A percentile compares a stretch with the other conserved stretches of the same genome.
Conservation (phyloP, 192 early-diverging fungal species). For the Coemansia sp. region DNA sequence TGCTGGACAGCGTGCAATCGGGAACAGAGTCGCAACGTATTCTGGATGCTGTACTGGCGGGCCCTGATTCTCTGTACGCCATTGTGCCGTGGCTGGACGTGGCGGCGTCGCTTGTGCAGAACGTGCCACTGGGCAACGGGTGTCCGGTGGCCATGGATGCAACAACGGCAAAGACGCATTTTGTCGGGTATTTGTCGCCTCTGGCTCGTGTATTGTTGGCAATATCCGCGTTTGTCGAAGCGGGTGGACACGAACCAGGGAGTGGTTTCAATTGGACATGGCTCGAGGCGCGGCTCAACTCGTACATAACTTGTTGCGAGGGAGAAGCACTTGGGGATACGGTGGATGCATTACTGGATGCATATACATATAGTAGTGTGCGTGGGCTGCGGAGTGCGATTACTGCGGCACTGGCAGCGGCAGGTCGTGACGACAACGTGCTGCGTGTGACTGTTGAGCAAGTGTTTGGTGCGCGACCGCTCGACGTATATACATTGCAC, state of each 20-base stretch:
- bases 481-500: constrained; percentile 43
- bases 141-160: constrained; percentile 33
- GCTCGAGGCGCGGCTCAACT: constrained; percentile 26
- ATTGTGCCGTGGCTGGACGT: constrained; percentile 45
- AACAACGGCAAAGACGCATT: constrained; percentile 27
- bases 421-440: background rate
- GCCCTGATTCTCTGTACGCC: constrained; percentile 22
- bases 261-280: constrained; percentile 37
- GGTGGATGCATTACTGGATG: constrained; percentile 43
- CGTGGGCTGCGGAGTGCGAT: constrained; percentile 31
- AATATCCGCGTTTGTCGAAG: constrained; percentile 19
- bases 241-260: constrained; percentile 1
- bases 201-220: constrained; percentile 42
- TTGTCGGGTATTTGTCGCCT: constrained; percentile 42
- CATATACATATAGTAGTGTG: constrained; percentile 36
- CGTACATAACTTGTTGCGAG: constrained; percentile 20
- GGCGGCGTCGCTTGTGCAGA: constrained; percentile 30
- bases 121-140: constrained; percentile 31
- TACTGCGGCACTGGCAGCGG: constrained; percentile 12
- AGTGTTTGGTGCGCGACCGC: constrained; percentile 28
- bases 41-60: constrained; percentile 25
- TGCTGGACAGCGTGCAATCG: constrained; percentile 15
- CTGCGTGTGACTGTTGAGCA: constrained; percentile 5
- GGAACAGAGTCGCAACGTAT: constrained; percentile 15
- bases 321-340: constrained; percentile 14